Evolutionary conservation across 345 rosid genomes (phyloP).

Genomic region (Aquilaria sinensis): DNA sequence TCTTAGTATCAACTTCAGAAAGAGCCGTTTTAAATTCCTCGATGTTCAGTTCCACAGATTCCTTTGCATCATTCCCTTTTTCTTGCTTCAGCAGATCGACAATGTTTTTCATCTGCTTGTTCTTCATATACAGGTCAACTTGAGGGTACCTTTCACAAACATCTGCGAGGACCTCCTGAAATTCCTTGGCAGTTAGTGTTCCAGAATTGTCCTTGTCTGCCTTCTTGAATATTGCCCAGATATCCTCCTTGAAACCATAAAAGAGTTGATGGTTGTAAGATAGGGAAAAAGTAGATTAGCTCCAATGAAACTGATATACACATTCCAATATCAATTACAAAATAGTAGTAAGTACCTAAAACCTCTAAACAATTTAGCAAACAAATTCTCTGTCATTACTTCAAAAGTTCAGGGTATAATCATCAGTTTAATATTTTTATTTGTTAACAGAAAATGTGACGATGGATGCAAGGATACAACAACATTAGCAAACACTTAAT

Average conservation of each 20-base stretch:
- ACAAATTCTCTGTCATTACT: too few species aligned
- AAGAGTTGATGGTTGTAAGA: not conserved
- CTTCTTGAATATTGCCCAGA: conserved; percentile 68
- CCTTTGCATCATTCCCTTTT: conserved; percentile 49
- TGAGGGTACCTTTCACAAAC: conserved; percentile 90
- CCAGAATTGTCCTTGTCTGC: conserved; percentile 94
- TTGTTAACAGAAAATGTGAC: too few species aligned
- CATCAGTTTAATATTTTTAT: too few species aligned
- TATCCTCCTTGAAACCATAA: conserved; percentile 59
- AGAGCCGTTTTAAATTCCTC: conserved; percentile 82
- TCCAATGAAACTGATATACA: not conserved
- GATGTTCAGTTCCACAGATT: conserved; percentile 58
- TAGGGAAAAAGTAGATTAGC: not conserved
- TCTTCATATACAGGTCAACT: conserved; percentile 79
- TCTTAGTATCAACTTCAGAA: conserved; percentile 76
- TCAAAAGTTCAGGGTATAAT: too few species aligned
- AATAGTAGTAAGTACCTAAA: not conserved
- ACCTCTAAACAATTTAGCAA: too few species aligned
- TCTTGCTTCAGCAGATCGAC: conserved; percentile 65
- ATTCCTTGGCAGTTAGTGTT: conserved; percentile 71
- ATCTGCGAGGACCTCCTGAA: conserved; percentile 69
- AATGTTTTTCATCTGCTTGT: conserved; percentile 51
- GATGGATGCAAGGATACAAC: not conserved
- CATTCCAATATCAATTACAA: too few species aligned
- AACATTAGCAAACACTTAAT: not conserved